Percentiles rank a stretch among this genome's conserved stretches.
These are phyloP conservation scores for Cystoisospora suis DNA, from an alignment of 169 alveolate species.

Conservation along the genomic window DNA sequence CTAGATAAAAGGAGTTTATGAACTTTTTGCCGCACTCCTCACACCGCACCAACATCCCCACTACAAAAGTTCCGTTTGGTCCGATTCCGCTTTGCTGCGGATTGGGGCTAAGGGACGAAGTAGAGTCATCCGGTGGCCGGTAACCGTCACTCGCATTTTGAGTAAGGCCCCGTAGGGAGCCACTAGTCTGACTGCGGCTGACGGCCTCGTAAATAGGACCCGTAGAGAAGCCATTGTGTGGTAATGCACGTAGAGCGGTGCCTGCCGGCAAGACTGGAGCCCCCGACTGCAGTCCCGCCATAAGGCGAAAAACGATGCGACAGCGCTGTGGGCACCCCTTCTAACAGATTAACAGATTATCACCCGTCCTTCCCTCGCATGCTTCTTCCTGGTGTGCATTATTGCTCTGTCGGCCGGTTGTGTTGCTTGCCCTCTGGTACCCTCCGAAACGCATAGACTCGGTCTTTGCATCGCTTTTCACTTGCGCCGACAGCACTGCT, in stretches of 20 bases:
- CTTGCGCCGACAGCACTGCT: too few species aligned
- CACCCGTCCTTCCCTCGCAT: too few species aligned
- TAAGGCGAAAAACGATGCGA: background rate
- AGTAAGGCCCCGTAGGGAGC: background rate
- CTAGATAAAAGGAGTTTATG: slow-evolving; percentile 59
- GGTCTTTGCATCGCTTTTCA: too few species aligned
- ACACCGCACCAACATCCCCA: slow-evolving; percentile 65
- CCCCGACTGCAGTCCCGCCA: background rate
- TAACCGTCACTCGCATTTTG: background rate
- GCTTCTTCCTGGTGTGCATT: too few species aligned
- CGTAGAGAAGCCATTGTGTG: background rate
- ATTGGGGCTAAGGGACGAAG: background rate
- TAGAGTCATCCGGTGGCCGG: background rate
- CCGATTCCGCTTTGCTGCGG: background rate
- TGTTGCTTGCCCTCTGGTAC: too few species aligned
- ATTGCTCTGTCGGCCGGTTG: too few species aligned
- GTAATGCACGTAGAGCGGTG: background rate
- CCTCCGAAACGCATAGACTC: too few species aligned
- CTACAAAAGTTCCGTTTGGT: slow-evolving; percentile 52
- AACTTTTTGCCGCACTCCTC: slow-evolving; percentile 65
- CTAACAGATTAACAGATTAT: too few species aligned
- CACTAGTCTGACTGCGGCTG: background rate
- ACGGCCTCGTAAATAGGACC: background rate
- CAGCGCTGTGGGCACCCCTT: too few species aligned
- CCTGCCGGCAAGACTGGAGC: background rate